Evolutionary conservation across 306 rosid genomes (phyloP).

Genomic region (Medicago truncatula): DNA sequence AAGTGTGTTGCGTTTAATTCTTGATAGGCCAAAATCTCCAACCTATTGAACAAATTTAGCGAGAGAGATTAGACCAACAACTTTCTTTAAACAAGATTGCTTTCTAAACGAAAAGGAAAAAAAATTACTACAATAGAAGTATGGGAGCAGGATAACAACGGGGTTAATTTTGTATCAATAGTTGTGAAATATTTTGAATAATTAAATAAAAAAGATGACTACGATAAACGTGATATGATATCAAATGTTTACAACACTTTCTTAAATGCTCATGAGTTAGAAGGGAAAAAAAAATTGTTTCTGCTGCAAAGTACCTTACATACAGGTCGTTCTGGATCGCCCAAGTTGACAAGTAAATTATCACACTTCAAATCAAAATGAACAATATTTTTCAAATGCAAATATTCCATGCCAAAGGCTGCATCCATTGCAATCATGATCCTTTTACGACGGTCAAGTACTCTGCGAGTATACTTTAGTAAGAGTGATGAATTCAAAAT

Average conservation of each 20-base stretch:
- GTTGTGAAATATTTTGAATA: neutral
- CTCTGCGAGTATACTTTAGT: slow-evolving; percentile 58
- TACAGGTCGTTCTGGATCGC: slow-evolving; percentile 87
- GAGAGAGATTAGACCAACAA: slow-evolving; percentile 33
- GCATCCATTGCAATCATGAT: slow-evolving; percentile 88
- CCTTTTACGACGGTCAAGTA: slow-evolving; percentile 87
- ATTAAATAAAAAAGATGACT: neutral
- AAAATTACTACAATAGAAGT: neutral
- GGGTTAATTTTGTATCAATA: slow-evolving; percentile 26
- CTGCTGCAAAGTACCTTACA: slow-evolving; percentile 74
- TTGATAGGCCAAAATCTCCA: slow-evolving; percentile 91
- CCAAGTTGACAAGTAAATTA: slow-evolving; percentile 90
- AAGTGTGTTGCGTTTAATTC: slow-evolving; percentile 86
- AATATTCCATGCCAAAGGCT: slow-evolving; percentile 98
- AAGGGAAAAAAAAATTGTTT: slow-evolving; percentile 4
- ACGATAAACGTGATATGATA: neutral
- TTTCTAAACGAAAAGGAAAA: slow-evolving; percentile 10
- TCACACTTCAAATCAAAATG: slow-evolving; percentile 97
- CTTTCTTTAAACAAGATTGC: slow-evolving; percentile 8
- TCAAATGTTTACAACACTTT: slow-evolving; percentile 12
- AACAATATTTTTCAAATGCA: slow-evolving; percentile 88
- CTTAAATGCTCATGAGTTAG: slow-evolving; percentile 1
- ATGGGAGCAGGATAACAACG: neutral
- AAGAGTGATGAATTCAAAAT: slow-evolving; percentile 37
- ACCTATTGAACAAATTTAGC: slow-evolving; percentile 60